These are phyloP conservation scores for Dalbergia cultrata DNA, from an alignment of 306 rosid species.

Conservation along the genomic window DNA sequence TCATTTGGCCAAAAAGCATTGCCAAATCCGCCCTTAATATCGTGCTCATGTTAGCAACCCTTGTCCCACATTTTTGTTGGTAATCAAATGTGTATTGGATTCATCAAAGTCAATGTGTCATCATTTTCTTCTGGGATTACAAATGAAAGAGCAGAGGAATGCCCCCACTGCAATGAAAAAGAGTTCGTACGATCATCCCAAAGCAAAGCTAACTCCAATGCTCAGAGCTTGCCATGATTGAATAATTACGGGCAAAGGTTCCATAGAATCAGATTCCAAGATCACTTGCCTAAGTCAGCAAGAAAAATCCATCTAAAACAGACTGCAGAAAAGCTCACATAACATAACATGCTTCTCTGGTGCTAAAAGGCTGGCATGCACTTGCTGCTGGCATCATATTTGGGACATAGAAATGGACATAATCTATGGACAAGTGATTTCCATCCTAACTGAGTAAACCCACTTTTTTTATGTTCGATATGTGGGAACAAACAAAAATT, in stretches of 20 bases:
- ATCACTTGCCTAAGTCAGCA: slow-evolving; percentile 47
- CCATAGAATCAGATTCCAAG: slow-evolving; percentile 48
- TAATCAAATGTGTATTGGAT: slow-evolving; percentile 19
- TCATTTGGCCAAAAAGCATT: no score
- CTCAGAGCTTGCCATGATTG: slow-evolving; percentile 39
- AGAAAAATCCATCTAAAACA: slow-evolving; percentile 39
- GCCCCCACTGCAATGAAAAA: slow-evolving; percentile 8
- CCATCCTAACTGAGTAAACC: no score
- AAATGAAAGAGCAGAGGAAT: slow-evolving; percentile 29
- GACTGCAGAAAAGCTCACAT: slow-evolving; percentile 34
- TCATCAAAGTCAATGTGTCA: slow-evolving; percentile 10
- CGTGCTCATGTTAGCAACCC: slow-evolving; percentile 1
- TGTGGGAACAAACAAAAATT: no score
- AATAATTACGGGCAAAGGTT: slow-evolving; percentile 42
- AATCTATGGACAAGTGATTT: no score
- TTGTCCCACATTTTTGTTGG: slow-evolving; percentile 28
- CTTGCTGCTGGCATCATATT: slow-evolving; percentile 23
- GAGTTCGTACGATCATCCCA: not conserved
- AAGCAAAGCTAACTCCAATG: slow-evolving; percentile 35
- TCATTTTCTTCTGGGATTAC: slow-evolving; percentile 40
- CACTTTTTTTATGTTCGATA: no score
- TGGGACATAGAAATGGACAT: not conserved
- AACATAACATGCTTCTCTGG: slow-evolving; percentile 43
- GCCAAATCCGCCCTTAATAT: not conserved
- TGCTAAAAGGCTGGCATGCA: slow-evolving; percentile 38